Evolutionary conservation across 768 basidiomycete species (phyloP).

Genomic region (Chalciporus piperatus): DNA sequence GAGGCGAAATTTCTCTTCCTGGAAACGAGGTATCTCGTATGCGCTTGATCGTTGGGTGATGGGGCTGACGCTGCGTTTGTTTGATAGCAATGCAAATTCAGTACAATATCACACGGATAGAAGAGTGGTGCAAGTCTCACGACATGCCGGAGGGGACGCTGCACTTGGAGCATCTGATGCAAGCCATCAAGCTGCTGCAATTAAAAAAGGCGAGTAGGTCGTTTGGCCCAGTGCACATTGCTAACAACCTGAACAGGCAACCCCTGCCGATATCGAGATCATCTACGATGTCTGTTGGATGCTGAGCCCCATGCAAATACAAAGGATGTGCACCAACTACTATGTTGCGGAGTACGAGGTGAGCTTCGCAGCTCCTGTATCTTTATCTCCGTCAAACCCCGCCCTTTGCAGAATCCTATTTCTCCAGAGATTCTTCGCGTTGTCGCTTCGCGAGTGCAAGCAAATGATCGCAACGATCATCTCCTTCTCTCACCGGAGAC

Average conservation of each 20-base stretch:
- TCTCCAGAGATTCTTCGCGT: constrained; percentile 96
- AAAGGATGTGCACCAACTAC: constrained; percentile 98
- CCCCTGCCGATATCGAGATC: constrained; percentile 94
- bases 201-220: constrained; percentile 80
- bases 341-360: constrained; percentile 99
- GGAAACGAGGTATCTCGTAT: constrained; percentile 85
- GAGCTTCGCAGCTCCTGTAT: constrained; percentile 15
- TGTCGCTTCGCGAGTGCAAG: constrained; percentile 92
- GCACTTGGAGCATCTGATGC: constrained; percentile 98
- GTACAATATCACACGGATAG: constrained; percentile 96
- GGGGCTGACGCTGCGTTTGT: neutral
- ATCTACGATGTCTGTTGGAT: constrained; percentile 99
- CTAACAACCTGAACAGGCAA: constrained; percentile 52
- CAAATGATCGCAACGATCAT: constrained; percentile 96
- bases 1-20: constrained; percentile 98
- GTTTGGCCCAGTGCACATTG: constrained; percentile 2
- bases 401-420: constrained; percentile 74
- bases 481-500: constrained; percentile 93
- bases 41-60: neutral
- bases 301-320: constrained; percentile 98
- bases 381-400: neutral
- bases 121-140: constrained; percentile 99
- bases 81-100: constrained; percentile 97
- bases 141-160: constrained; percentile 99
- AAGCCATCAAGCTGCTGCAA: constrained; percentile 96